A percentile compares a stretch with the other conserved stretches of the same genome.
phyloP scores from a whole-genome alignment of 2,329 filamentous ascomycete species.

The Thielaviopsis ethacetica region DNA sequence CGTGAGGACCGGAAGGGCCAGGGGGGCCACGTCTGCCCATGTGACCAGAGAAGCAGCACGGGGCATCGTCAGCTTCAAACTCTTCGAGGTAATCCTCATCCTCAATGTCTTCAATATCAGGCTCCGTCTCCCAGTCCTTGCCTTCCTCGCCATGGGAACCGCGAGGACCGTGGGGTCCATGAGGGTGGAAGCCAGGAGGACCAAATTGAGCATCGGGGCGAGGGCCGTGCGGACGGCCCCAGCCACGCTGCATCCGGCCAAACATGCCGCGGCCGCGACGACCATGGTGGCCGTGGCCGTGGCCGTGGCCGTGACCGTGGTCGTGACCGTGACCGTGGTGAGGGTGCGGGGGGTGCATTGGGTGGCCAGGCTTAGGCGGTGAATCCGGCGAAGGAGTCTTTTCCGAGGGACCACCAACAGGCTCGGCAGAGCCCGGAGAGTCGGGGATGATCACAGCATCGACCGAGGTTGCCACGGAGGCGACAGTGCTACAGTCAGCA shows the following conservation, averaged over 20 bases:
- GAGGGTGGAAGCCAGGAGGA: too few relatives aligned
- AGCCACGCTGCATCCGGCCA: not conserved
- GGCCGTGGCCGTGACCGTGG: not conserved
- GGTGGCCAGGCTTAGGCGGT: not conserved
- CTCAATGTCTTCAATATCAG: too few relatives aligned
- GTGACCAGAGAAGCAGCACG: conserved; percentile 12
- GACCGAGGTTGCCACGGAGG: not conserved
- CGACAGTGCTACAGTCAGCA: not conserved
- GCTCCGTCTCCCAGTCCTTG: too few relatives aligned
- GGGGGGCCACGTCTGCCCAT: conserved; percentile 15
- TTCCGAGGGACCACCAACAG: not conserved
- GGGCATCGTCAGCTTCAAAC: conserved; percentile 8
- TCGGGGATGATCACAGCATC: not conserved
- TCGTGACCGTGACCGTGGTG: not conserved
- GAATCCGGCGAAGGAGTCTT: not conserved
- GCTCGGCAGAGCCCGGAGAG: not conserved
- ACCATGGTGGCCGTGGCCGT: not conserved
- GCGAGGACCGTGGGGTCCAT: too few relatives aligned
- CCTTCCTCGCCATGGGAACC: too few relatives aligned
- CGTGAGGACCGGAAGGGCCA: conserved; percentile 16
- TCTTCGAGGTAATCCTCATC: conserved; percentile 9
- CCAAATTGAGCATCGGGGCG: too few relatives aligned
- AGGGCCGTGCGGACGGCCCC: not conserved
- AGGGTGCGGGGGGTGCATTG: not conserved
- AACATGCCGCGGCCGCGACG: too few relatives aligned